These are phyloP conservation scores for Suhomyces xylopsoci DNA, from an alignment of 805 yeast genomes.

Conservation along the genomic window DNA sequence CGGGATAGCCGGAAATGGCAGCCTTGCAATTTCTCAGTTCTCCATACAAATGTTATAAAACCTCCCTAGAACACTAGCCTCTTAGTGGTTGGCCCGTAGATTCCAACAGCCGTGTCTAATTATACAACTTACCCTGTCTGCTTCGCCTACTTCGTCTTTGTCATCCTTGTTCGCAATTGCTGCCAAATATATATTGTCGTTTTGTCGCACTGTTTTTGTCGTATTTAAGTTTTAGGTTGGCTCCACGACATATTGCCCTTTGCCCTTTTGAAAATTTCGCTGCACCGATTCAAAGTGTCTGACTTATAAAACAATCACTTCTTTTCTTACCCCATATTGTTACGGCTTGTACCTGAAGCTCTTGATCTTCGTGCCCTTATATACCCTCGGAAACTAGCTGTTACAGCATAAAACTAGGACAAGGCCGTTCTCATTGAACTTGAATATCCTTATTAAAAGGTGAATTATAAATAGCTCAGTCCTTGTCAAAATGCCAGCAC, in stretches of 20 bases:
- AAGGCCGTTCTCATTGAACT: background rate
- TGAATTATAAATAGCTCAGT: background rate
- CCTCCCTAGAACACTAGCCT: background rate
- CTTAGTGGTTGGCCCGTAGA: background rate
- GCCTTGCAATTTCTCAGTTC: background rate
- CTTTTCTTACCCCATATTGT: background rate
- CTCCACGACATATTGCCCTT: background rate
- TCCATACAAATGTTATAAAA: background rate
- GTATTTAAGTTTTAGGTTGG: background rate
- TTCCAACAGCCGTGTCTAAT: background rate
- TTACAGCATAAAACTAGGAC: background rate
- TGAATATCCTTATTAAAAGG: background rate
- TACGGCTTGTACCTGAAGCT: background rate
- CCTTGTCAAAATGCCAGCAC: background rate
- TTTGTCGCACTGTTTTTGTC: background rate
- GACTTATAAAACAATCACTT: background rate
- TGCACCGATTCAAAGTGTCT: background rate
- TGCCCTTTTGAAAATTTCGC: background rate
- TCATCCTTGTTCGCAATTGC: background rate
- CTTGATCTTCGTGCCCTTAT: background rate
- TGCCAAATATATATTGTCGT: background rate
- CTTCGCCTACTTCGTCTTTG: background rate
- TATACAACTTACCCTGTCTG: background rate
- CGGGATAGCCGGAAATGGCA: background rate
- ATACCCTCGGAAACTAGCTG: background rate